phyloP scores from a whole-genome alignment of 257 asterid genomes.

The Nicotiana benthamiana region DNA sequence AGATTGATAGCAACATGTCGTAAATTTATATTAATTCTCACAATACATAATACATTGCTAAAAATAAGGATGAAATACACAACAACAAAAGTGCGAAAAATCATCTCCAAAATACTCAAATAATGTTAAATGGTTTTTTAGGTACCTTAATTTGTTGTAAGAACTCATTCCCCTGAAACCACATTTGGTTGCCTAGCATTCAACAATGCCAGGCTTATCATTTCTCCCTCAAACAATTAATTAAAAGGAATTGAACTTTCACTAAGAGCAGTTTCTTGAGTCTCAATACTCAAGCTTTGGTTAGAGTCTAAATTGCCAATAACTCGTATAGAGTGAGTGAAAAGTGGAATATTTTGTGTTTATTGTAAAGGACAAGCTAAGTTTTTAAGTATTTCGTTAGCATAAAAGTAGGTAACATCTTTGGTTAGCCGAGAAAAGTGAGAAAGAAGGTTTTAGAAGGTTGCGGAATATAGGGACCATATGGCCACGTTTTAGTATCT shows the following conservation, averaged over 20 bases:
- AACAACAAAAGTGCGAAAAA: background rate
- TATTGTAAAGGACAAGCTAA: background rate
- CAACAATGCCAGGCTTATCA: conserved; percentile 40
- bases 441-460: background rate
- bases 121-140: background rate
- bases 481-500: background rate
- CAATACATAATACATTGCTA: background rate
- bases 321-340: background rate
- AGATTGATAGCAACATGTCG: background rate
- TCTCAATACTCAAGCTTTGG: background rate
- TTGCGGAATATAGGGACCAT: background rate
- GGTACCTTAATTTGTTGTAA: too few relatives aligned
- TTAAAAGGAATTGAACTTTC: background rate
- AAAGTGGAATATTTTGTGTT: background rate
- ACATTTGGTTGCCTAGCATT: conserved; percentile 50
- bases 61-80: background rate
- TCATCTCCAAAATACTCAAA: background rate
- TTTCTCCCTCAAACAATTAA: background rate
- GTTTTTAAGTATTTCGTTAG: conserved; percentile 8
- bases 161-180: conserved; percentile 36
- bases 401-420: background rate
- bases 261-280: background rate
- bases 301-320: background rate
- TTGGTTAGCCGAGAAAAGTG: conserved; percentile 7
- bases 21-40: background rate